phyloP scores from a whole-genome alignment of 2,329 filamentous ascomycete species.

The Acrodontium crateriforme region DNA sequence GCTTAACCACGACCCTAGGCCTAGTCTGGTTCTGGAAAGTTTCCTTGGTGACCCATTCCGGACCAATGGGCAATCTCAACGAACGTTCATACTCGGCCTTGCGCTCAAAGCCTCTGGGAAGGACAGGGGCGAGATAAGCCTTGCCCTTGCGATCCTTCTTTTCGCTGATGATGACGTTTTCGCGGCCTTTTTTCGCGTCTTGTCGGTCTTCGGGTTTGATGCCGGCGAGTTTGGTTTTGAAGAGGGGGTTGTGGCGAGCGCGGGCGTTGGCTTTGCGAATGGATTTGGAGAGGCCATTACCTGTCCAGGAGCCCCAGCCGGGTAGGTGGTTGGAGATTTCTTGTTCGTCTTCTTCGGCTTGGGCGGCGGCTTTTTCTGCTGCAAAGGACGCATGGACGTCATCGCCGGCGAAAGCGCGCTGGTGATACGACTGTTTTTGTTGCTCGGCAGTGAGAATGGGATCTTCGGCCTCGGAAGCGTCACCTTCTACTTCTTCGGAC shows the following conservation, averaged over 20 bases:
- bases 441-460: slow-evolving; percentile 15
- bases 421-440: slow-evolving; percentile 56
- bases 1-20: slow-evolving; percentile 79
- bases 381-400: slow-evolving; percentile 72
- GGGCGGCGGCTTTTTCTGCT: slow-evolving; percentile 59
- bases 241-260: slow-evolving; percentile 38
- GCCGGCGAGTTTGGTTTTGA: slow-evolving; percentile 43
- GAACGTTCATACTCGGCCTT: slow-evolving; percentile 58
- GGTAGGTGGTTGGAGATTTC: slow-evolving; percentile 72
- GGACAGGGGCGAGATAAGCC: slow-evolving; percentile 68
- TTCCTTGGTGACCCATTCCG: slow-evolving; percentile 94
- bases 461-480: slow-evolving; percentile 14
- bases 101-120: slow-evolving; percentile 85
- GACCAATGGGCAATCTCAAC: slow-evolving; percentile 72
- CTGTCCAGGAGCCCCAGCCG: slow-evolving; percentile 89
- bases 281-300: slow-evolving; percentile 62
- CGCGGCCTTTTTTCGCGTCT: slow-evolving; percentile 55
- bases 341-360: slow-evolving; percentile 69
- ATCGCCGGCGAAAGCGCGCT: slow-evolving; percentile 71
- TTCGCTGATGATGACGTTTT: slow-evolving; percentile 83
- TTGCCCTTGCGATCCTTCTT: slow-evolving; percentile 81
- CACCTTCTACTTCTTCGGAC: slow-evolving; percentile 15
- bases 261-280: slow-evolving; percentile 48
- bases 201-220: slow-evolving; percentile 63
- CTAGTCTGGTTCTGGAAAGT: slow-evolving; percentile 82